These are phyloP conservation scores for Venturia carpophila DNA, from an alignment of 2,329 filamentous ascomycete genomes.

Conservation along the genomic window DNA sequence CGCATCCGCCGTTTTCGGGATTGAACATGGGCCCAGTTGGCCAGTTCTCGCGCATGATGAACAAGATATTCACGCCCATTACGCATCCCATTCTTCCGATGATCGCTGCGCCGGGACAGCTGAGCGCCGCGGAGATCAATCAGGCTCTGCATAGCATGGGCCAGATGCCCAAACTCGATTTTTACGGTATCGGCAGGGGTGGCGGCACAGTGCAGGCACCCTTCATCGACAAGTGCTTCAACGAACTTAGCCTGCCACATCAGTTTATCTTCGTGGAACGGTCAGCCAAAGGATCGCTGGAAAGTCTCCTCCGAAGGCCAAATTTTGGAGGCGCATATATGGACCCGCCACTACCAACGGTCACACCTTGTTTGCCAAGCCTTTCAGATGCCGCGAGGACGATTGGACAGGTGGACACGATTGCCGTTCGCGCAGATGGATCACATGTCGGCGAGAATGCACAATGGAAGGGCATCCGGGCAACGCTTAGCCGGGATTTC, in stretches of 20 bases:
- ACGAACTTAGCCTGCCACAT: slow-evolving; percentile 70
- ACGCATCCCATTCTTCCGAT: slow-evolving; percentile 77
- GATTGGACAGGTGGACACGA: slow-evolving; percentile 74
- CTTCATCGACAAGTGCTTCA: slow-evolving; percentile 65
- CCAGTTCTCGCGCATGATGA: slow-evolving; percentile 73
- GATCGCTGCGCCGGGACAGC: slow-evolving; percentile 76
- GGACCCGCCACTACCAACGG: slow-evolving; percentile 59
- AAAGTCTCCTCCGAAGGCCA: slow-evolving; percentile 62
- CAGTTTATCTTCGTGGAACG: slow-evolving; percentile 69
- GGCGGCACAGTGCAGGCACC: slow-evolving; percentile 68
- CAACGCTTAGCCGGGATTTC: slow-evolving; percentile 71
- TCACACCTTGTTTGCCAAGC: slow-evolving; percentile 49
- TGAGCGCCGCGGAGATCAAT: slow-evolving; percentile 82
- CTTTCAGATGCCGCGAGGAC: slow-evolving; percentile 69
- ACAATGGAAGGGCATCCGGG: slow-evolving; percentile 76
- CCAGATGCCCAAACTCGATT: slow-evolving; percentile 68
- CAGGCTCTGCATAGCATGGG: slow-evolving; percentile 69
- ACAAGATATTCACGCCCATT: slow-evolving; percentile 80
- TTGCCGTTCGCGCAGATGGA: slow-evolving; percentile 48
- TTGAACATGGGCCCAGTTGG: slow-evolving; percentile 85
- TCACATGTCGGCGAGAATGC: slow-evolving; percentile 69
- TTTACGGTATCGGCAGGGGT: slow-evolving; percentile 71
- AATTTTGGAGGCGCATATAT: slow-evolving; percentile 78
- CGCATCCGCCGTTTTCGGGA: slow-evolving; percentile 68
- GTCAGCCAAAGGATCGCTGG: slow-evolving; percentile 57